Evolutionary conservation across 2,329 filamentous ascomycete genomes (phyloP).

Genomic region (Colletotrichum sp.): DNA sequence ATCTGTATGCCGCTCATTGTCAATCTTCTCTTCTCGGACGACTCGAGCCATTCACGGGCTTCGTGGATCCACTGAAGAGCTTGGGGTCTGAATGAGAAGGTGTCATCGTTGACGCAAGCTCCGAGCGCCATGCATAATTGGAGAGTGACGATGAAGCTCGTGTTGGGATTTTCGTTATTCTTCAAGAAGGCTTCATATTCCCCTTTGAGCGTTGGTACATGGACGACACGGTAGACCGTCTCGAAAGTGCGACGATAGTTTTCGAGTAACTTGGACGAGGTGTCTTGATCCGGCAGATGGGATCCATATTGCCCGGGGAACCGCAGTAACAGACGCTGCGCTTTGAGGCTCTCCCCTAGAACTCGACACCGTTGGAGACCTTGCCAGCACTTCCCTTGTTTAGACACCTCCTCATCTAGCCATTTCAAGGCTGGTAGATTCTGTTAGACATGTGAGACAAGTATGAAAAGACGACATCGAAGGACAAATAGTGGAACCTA

Average conservation of each 20-base stretch:
- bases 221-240: slow-evolving; percentile 43
- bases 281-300: slow-evolving; percentile 37
- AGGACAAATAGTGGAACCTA: slow-evolving; percentile 11
- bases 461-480: background rate
- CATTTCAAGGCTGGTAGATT: slow-evolving; percentile 50
- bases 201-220: slow-evolving; percentile 42
- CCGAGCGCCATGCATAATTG: slow-evolving; percentile 27
- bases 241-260: slow-evolving; percentile 47
- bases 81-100: slow-evolving; percentile 17
- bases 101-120: slow-evolving; percentile 23
- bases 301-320: slow-evolving; percentile 40
- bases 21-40: slow-evolving; percentile 28
- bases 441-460: slow-evolving; percentile 39
- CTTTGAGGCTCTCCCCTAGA: slow-evolving; percentile 45
- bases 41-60: slow-evolving; percentile 24
- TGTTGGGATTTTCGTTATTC: slow-evolving; percentile 22
- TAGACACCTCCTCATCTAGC: slow-evolving; percentile 27
- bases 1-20: slow-evolving; percentile 32
- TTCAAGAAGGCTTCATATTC: slow-evolving; percentile 32
- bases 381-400: slow-evolving; percentile 32
- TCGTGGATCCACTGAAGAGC: slow-evolving; percentile 26
- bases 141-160: slow-evolving; percentile 21
- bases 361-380: slow-evolving; percentile 44
- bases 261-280: slow-evolving; percentile 43
- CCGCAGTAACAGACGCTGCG: slow-evolving; percentile 35